Evolutionary conservation across 1,284 basidiomycete species (phyloP).

Genomic region (Austroboletus niveus): DNA sequence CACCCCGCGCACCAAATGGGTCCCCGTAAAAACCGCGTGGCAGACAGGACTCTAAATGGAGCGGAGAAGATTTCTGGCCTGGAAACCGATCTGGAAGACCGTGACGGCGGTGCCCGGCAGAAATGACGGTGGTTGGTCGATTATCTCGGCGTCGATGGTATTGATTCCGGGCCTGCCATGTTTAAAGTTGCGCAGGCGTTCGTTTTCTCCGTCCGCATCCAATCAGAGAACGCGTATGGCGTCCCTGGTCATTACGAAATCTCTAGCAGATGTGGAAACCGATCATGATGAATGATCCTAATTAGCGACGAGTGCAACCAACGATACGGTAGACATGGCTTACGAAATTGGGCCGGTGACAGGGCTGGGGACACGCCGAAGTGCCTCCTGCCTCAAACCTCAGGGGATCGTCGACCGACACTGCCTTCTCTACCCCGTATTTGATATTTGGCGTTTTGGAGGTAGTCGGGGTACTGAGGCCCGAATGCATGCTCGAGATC

Average conservation of each 20-base stretch:
- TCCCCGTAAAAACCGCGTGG: constrained; percentile 19
- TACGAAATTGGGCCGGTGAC: constrained; percentile 13
- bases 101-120: constrained; percentile 27
- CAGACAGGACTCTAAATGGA: constrained; percentile 12
- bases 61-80: constrained; percentile 13
- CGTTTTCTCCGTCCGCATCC: constrained; percentile 23
- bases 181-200: constrained; percentile 25
- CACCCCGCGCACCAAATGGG: constrained; percentile 14
- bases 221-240: constrained; percentile 21
- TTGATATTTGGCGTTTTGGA: constrained; percentile 19
- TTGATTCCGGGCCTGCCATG: constrained; percentile 23
- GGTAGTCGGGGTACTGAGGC: constrained; percentile 24
- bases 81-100: constrained; percentile 21
- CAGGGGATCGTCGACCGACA: constrained; percentile 9
- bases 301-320: constrained; percentile 17
- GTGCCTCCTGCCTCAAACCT: constrained; percentile 3
- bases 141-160: constrained; percentile 21
- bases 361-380: constrained; percentile 7
- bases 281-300: constrained; percentile 21
- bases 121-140: constrained; percentile 14
- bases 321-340: constrained; percentile 11
- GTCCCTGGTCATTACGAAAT: constrained; percentile 27
- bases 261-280: constrained; percentile 18
- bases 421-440: constrained; percentile 12
- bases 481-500: constrained; percentile 21